Evolutionary conservation across 2,329 filamentous ascomycete species (phyloP), one percentile per base, ranked within the genome.

Genomic region (Fusarium decemcellulare): DNA sequence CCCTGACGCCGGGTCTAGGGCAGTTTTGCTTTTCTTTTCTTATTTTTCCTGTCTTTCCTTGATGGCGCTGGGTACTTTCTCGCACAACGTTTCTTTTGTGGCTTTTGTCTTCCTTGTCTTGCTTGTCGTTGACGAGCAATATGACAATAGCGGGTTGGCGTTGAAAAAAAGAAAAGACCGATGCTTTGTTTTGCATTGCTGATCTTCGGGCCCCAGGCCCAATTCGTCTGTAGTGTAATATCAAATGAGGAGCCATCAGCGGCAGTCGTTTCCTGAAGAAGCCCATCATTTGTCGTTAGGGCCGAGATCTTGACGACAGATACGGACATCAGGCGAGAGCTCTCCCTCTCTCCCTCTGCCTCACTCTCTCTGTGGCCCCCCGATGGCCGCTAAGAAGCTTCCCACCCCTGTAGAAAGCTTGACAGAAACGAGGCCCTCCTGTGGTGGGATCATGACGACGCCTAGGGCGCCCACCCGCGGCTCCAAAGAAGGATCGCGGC

Each of bases 1-100:
- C 73, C 75, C 67, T 74, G 71, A 54, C 62, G 47, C 61, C 60
- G 59, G 50, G 61, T 48, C 58, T 65, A 61, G 63, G 60, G 58
- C 47, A 51, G 56, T 52, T 53, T 39, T 39, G 8, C 12, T 14
- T 14, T 36, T 36, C 34, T 6, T 36, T 34, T 50, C 18, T 50
- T 15, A 9, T 7, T 8, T 50, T 14, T 16, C 15, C 29, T 50
- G 18, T 18, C 32, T 51, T 51, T 34, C 16, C 15, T 54, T 52
- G 53, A 59, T 60, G 63, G 48, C 61, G 68, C 44, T 16, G 32
- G n/a, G 32, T 40, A 30, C 15, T 36, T 59, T 40, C 58, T 36
- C 51, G 55, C 29, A 32, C 52, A 55, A 34, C 56, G 50, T 60
- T 63, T 70, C 56, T 65, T 53, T 53, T 54, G 57, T 47, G 32